Conservation (phyloP, 495 filamentous ascomycete species). For the Talaromyces adpressus region DNA sequence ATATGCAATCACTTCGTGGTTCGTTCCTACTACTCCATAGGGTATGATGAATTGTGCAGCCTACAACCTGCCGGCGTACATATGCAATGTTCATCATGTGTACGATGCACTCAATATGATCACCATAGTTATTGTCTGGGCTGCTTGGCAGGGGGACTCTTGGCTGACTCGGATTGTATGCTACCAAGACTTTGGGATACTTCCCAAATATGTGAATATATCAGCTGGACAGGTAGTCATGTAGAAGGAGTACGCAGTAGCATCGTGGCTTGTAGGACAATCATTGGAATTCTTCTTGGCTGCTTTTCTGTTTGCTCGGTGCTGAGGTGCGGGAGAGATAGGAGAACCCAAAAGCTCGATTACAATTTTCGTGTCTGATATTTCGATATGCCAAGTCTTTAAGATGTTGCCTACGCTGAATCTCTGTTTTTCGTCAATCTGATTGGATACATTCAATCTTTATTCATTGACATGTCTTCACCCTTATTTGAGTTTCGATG, state of each 20-base stretch:
- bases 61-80: background rate
- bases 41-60: background rate
- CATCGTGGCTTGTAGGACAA: background rate
- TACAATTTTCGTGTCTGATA: background rate
- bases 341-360: too few species aligned
- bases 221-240: background rate
- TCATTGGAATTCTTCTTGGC: background rate
- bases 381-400: background rate
- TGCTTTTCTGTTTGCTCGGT: background rate
- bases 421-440: background rate
- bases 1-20: background rate
- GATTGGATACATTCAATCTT: background rate
- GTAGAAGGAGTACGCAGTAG: background rate
- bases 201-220: background rate
- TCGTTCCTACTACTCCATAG: too few species aligned
- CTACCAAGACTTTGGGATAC: conserved; percentile 1
- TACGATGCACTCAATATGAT: background rate
- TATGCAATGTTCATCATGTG: background rate
- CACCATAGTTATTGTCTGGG: conserved; percentile 5
- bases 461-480: background rate
- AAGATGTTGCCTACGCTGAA: background rate
- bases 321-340: too few species aligned
- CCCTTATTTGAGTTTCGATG: background rate
- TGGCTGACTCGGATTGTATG: background rate
- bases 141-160: conserved; percentile 3